These are phyloP conservation scores for Dryas alaskensis DNA, from an alignment of 306 rosid species.

Conservation along the genomic window DNA sequence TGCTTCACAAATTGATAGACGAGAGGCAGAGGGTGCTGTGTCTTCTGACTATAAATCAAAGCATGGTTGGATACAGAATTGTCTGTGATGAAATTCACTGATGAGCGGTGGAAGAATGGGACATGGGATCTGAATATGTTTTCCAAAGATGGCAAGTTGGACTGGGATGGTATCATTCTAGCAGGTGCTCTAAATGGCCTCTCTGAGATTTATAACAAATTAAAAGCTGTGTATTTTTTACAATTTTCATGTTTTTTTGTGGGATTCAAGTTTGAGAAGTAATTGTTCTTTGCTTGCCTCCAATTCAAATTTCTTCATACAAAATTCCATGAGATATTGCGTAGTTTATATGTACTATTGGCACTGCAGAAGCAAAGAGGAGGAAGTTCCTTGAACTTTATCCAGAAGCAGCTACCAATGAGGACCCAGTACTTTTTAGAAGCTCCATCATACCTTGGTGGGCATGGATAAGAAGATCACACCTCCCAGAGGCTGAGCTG, in stretches of 20 bases:
- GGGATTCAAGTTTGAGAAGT: neutral
- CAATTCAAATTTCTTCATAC: neutral
- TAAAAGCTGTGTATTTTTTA: neutral
- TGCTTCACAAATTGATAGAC: neutral
- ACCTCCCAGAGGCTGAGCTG: slow-evolving; percentile 40
- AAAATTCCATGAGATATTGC: no score
- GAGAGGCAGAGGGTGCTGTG: slow-evolving; percentile 1
- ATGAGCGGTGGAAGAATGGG: slow-evolving; percentile 50
- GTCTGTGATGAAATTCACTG: slow-evolving; percentile 8
- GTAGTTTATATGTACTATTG: neutral
- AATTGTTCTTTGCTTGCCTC: neutral
- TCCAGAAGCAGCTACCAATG: slow-evolving; percentile 37
- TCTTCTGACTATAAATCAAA: slow-evolving; percentile 1
- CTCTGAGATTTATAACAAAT: no score
- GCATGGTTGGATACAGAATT: neutral
- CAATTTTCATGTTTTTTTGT: neutral
- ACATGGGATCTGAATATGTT: slow-evolving; percentile 52
- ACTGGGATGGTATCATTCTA: slow-evolving; percentile 43
- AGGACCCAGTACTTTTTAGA: slow-evolving; percentile 35
- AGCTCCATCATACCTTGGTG: slow-evolving; percentile 49
- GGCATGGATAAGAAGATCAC: slow-evolving; percentile 39
- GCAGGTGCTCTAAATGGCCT: slow-evolving; percentile 26
- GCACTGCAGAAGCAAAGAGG: slow-evolving; percentile 40
- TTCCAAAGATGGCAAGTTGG: slow-evolving; percentile 36
- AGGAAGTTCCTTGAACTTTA: slow-evolving; percentile 44